phyloP scores from a whole-genome alignment of 352 stramenopile genomes.

The Phytophthora palmivora region DNA sequence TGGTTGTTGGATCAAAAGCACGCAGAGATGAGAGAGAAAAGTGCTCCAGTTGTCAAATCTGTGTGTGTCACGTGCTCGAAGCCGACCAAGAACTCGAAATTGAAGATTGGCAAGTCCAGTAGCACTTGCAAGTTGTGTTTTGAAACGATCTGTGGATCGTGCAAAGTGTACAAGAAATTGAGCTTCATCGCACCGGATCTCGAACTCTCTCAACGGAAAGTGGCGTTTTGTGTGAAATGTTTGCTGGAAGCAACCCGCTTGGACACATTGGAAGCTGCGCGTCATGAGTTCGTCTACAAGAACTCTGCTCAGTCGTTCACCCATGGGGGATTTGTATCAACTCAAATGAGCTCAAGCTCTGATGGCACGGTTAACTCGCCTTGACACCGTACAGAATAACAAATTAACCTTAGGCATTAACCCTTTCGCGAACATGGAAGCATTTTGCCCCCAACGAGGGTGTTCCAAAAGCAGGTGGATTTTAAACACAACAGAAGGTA shows the following conservation, averaged over 20 bases:
- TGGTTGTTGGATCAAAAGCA: conserved; percentile 35
- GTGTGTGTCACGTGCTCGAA: conserved; percentile 29
- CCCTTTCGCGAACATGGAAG: too few species aligned
- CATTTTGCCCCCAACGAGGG: too few species aligned
- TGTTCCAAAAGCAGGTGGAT: too few species aligned
- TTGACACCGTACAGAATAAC: too few species aligned
- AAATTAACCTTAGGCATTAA: too few species aligned
- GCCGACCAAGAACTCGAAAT: conserved; percentile 4
- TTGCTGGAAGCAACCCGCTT: conserved; percentile 22
- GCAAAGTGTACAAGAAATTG: conserved; percentile 27
- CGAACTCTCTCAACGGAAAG: conserved; percentile 23
- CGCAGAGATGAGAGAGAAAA: background rate
- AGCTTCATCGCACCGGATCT: conserved; percentile 30
- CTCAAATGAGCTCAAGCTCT: background rate
- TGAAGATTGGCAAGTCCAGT: conserved; percentile 1
- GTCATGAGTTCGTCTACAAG: conserved; percentile 30
- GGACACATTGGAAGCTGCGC: conserved; percentile 25
- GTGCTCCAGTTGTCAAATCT: background rate
- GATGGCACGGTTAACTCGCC: background rate
- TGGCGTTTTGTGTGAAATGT: conserved; percentile 40
- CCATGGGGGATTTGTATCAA: background rate
- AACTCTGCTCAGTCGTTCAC: background rate
- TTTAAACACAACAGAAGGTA: too few species aligned
- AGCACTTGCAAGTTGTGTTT: conserved; percentile 34
- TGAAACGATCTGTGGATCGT: conserved; percentile 14